Conservation (phyloP, 2,329 filamentous ascomycete genomes). For the Penicillium corylophilum region DNA sequence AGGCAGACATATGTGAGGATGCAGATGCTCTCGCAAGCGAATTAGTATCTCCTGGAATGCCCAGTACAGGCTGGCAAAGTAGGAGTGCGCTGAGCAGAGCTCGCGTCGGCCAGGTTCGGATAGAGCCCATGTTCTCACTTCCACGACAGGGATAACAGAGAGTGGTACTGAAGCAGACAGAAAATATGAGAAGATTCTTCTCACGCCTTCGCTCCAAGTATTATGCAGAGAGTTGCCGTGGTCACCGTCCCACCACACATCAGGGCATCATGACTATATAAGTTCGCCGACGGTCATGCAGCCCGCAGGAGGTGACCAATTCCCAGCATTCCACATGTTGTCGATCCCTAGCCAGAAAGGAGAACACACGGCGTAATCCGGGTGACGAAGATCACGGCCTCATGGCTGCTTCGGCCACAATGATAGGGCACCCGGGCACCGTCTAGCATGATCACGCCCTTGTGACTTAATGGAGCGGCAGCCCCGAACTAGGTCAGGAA, state of each 20-base stretch:
- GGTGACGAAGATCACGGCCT: slow-evolving; percentile 6
- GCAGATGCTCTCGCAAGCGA: slow-evolving; percentile 3
- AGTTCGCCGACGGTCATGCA: slow-evolving; percentile 7
- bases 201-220: background rate
- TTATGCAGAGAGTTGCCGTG: background rate
- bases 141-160: background rate
- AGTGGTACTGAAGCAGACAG: background rate
- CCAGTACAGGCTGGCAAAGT: background rate
- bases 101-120: slow-evolving; percentile 1
- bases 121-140: slow-evolving; percentile 6
- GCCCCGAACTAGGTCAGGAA: slow-evolving; percentile 6
- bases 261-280: slow-evolving; percentile 6
- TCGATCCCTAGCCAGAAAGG: slow-evolving; percentile 13
- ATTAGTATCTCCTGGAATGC: background rate
- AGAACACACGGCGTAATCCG: background rate
- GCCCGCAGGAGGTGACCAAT: slow-evolving; percentile 3
- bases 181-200: background rate
- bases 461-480: slow-evolving; percentile 19
- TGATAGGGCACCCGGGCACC: slow-evolving; percentile 9
- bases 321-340: slow-evolving; percentile 17
- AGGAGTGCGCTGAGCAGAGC: slow-evolving; percentile 5
- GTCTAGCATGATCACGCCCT: background rate
- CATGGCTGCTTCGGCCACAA: slow-evolving; percentile 1
- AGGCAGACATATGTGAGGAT: slow-evolving; percentile 2
- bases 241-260: background rate